These are phyloP conservation scores for Penicillium lividum DNA, from an alignment of 495 filamentous ascomycete species.

Conservation along the genomic window DNA sequence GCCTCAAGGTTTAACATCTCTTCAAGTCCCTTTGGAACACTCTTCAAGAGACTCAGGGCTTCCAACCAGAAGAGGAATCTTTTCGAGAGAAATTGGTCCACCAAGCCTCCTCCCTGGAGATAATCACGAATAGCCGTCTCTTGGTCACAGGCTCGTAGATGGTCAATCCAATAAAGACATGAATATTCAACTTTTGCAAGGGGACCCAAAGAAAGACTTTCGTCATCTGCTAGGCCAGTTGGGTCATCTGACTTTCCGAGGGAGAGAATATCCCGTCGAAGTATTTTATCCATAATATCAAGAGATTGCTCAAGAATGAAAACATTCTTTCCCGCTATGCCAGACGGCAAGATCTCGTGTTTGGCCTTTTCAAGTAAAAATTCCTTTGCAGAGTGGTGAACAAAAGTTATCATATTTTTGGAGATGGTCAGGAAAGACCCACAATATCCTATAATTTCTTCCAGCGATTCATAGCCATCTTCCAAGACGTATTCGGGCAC, in stretches of 20 bases:
- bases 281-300: constrained; percentile 11
- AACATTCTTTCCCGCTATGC: constrained; percentile 17
- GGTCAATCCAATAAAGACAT: constrained; percentile 9
- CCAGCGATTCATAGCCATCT: constrained; percentile 3
- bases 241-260: constrained; percentile 7
- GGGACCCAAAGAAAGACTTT: not conserved
- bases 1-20: not conserved
- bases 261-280: constrained; percentile 26
- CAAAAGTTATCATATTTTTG: constrained; percentile 28
- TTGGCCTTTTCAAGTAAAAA: constrained; percentile 21
- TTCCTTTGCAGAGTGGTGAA: constrained; percentile 50
- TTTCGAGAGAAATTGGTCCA: not conserved
- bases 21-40: not conserved
- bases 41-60: not conserved
- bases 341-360: constrained; percentile 19
- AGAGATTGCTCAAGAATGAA: constrained; percentile 28
- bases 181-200: constrained; percentile 3
- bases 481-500: not conserved
- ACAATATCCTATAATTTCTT: constrained; percentile 19
- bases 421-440: constrained; percentile 22
- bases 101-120: not conserved
- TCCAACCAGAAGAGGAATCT: constrained; percentile 4
- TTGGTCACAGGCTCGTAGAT: not conserved
- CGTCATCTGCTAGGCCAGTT: not conserved
- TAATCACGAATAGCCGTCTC: not conserved